Evolutionary conservation across 371 early-diverging fungal species (phyloP).

Genomic region (Actinomortierella ambigua): DNA sequence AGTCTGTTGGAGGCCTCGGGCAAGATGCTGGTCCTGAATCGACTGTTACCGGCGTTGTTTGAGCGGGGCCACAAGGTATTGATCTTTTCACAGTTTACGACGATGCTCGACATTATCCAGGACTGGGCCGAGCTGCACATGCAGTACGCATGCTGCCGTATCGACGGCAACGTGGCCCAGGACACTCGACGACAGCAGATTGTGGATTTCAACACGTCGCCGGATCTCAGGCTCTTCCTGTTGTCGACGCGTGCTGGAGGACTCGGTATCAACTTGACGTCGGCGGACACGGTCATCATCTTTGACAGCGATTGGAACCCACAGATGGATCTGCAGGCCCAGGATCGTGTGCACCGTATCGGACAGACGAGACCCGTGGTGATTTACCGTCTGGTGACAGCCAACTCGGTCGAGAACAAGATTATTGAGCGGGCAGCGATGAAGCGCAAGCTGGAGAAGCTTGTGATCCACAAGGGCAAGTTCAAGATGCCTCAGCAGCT

Average conservation of each 20-base stretch:
- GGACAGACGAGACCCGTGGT: slow-evolving; percentile 93
- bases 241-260: slow-evolving; percentile 98
- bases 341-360: slow-evolving; percentile 96
- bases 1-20: slow-evolving; percentile 73
- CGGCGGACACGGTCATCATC: slow-evolving; percentile 94
- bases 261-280: slow-evolving; percentile 92
- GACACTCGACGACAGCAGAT: slow-evolving; percentile 78
- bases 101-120: slow-evolving; percentile 91
- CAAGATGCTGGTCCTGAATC: slow-evolving; percentile 88
- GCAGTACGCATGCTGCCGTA: slow-evolving; percentile 85
- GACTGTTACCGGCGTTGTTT: slow-evolving; percentile 79
- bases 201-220: slow-evolving; percentile 65
- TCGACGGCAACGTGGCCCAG: slow-evolving; percentile 90
- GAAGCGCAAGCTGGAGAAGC: slow-evolving; percentile 89
- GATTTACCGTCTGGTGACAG: slow-evolving; percentile 88
- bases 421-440: slow-evolving; percentile 79
- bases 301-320: slow-evolving; percentile 98
- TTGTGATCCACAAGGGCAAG: slow-evolving; percentile 83
- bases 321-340: slow-evolving; percentile 97
- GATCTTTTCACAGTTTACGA: slow-evolving; percentile 94
- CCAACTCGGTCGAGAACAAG: slow-evolving; percentile 85
- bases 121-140: slow-evolving; percentile 83
- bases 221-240: slow-evolving; percentile 81
- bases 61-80: slow-evolving; percentile 85
- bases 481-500: slow-evolving; percentile 60